A percentile compares a stretch with the other conserved stretches of the same genome.
These are phyloP conservation scores for Calonectria naviculata DNA, from an alignment of 2,329 filamentous ascomycete genomes.

Conservation along the genomic window DNA sequence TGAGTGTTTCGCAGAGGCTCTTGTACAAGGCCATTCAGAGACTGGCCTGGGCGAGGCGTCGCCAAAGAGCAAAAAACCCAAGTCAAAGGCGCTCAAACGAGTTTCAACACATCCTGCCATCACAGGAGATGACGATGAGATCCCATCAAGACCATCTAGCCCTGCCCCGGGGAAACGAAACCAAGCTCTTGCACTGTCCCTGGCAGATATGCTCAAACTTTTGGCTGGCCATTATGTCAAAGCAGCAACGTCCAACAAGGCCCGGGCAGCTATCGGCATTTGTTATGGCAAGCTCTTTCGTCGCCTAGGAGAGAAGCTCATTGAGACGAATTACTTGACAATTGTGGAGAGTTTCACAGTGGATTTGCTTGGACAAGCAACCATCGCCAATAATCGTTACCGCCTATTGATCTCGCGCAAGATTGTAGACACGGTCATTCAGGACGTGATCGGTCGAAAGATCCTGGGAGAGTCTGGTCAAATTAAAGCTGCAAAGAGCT, in stretches of 20 bases:
- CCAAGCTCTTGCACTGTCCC: slow-evolving; percentile 77
- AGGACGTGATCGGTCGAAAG: slow-evolving; percentile 82
- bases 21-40: slow-evolving; percentile 78
- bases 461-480: slow-evolving; percentile 93
- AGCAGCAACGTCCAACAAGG: slow-evolving; percentile 80
- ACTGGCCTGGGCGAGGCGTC: slow-evolving; percentile 63
- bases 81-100: slow-evolving; percentile 67
- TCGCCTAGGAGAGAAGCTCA: slow-evolving; percentile 81
- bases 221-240: slow-evolving; percentile 85
- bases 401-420: slow-evolving; percentile 86
- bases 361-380: slow-evolving; percentile 81
- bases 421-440: slow-evolving; percentile 85
- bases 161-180: slow-evolving; percentile 77
- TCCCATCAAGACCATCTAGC: slow-evolving; percentile 75
- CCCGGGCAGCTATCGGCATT: slow-evolving; percentile 84
- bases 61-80: slow-evolving; percentile 74
- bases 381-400: slow-evolving; percentile 86
- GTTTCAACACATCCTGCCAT: slow-evolving; percentile 69
- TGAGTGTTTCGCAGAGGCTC: slow-evolving; percentile 83
- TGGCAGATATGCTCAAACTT: slow-evolving; percentile 82
- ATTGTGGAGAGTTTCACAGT: slow-evolving; percentile 85
- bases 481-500: slow-evolving; percentile 79
- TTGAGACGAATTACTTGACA: slow-evolving; percentile 84
- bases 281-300: slow-evolving; percentile 88
- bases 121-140: slow-evolving; percentile 80